A percentile compares a stretch with the other conserved stretches of the same genome.
These are phyloP conservation scores for Cercophora samala DNA, from an alignment of 495 filamentous ascomycete genomes.

Conservation along the genomic window DNA sequence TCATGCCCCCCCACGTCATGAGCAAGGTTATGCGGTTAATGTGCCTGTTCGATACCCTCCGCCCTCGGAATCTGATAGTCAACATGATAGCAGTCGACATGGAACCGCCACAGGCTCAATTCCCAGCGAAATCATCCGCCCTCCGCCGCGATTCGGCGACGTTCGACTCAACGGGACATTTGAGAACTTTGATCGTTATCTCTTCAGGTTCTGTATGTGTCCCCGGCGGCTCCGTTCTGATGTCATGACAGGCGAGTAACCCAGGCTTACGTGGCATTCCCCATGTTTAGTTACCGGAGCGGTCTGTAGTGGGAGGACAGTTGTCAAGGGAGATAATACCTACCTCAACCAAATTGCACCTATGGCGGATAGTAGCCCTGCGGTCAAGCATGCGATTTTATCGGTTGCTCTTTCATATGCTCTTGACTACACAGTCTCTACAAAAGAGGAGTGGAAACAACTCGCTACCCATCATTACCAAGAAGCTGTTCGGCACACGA, in stretches of 20 bases:
- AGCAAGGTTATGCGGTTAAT: not conserved
- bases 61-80: not conserved
- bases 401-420: not conserved
- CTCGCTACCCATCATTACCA: not conserved
- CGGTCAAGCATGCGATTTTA: not conserved
- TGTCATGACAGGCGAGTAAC: not conserved
- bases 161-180: not conserved
- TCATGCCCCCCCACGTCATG: not conserved
- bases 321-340: not conserved
- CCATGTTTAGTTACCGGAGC: not conserved
- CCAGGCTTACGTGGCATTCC: not conserved
- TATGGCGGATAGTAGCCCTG: not conserved
- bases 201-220: not conserved
- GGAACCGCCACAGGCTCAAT: not conserved
- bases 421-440: not conserved
- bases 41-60: not conserved
- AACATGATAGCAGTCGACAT: not conserved
- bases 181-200: not conserved
- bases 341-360: not conserved
- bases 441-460: not conserved
- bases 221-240: not conserved
- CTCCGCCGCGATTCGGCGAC: not conserved
- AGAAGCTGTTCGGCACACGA: not conserved
- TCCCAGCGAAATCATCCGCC: not conserved
- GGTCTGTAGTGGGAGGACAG: not conserved